A percentile compares a stretch with the other conserved stretches of the same genome.
These are phyloP conservation scores for Drosera capensis DNA, from an alignment of 148 eudicot species.

Conservation along the genomic window DNA sequence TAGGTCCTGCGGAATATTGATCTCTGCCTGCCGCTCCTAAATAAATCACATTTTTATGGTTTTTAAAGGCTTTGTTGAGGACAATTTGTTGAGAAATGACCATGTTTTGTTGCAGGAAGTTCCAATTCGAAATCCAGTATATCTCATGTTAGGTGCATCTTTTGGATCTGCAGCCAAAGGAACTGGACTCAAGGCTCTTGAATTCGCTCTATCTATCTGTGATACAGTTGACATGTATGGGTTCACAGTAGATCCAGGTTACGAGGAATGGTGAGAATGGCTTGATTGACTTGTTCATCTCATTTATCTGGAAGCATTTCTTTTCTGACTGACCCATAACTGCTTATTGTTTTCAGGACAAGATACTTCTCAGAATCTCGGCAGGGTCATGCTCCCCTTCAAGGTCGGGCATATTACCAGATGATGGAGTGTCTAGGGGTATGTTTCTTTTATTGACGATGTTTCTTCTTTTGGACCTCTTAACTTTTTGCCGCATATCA, in stretches of 20 bases:
- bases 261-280: constrained; percentile 78
- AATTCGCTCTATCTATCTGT: constrained; percentile 90
- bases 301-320: background rate
- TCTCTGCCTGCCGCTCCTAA: no score
- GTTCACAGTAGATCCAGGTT: constrained; percentile 98
- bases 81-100: background rate
- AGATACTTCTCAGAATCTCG: constrained; percentile 97
- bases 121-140: constrained; percentile 83
- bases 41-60: no score
- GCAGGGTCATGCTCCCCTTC: constrained; percentile 92
- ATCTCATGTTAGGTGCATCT: constrained; percentile 92
- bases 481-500: background rate
- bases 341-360: constrained; percentile 47
- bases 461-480: background rate
- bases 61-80: no score
- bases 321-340: background rate
- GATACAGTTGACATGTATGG: constrained; percentile 95
- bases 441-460: constrained; percentile 18
- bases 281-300: background rate
- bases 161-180: constrained; percentile 99
- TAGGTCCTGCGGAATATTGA: no score
- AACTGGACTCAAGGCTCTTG: constrained; percentile 98
- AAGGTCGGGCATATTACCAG: constrained; percentile 97
- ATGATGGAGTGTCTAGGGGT: constrained; percentile 99
- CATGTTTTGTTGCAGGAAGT: constrained; percentile 47